Percentiles rank a stretch among this genome's conserved stretches.
These are phyloP conservation scores for Trametes meyenii DNA, from an alignment of 768 basidiomycete species.

Conservation along the genomic window DNA sequence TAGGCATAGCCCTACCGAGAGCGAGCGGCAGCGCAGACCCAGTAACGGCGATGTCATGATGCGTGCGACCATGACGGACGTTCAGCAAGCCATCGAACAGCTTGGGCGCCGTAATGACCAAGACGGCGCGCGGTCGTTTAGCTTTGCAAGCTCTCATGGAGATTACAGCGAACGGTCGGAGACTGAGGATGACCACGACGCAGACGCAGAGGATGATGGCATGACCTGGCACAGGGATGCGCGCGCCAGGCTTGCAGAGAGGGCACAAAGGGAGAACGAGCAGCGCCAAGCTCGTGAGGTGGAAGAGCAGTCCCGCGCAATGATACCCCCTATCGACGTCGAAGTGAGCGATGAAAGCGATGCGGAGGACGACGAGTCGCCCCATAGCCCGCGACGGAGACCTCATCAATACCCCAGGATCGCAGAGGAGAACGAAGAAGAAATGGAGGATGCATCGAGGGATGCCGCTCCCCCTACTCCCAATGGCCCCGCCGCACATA, in stretches of 20 bases:
- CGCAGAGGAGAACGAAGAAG: conserved; percentile 71
- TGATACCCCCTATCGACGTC: conserved; percentile 68
- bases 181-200: conserved; percentile 52
- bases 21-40: conserved; percentile 28
- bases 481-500: background rate
- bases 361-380: conserved; percentile 51
- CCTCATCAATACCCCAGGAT: conserved; percentile 56
- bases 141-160: conserved; percentile 70
- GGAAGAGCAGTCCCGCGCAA: conserved; percentile 39
- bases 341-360: conserved; percentile 84
- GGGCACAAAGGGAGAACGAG: conserved; percentile 64
- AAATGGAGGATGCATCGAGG: conserved; percentile 33
- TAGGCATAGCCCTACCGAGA: conserved; percentile 25
- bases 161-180: conserved; percentile 45
- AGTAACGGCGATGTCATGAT: conserved; percentile 71
- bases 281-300: conserved; percentile 54
- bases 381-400: conserved; percentile 15
- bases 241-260: conserved; percentile 67
- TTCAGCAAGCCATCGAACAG: conserved; percentile 89
- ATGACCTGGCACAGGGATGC: conserved; percentile 70
- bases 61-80: conserved; percentile 87
- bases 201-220: conserved; percentile 53
- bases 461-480: background rate
- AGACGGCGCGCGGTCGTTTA: conserved; percentile 70
- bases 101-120: conserved; percentile 57